Base-by-base conservation (phyloP, 2,329 filamentous ascomycete species). In the Hypocreales sp. region DNA sequence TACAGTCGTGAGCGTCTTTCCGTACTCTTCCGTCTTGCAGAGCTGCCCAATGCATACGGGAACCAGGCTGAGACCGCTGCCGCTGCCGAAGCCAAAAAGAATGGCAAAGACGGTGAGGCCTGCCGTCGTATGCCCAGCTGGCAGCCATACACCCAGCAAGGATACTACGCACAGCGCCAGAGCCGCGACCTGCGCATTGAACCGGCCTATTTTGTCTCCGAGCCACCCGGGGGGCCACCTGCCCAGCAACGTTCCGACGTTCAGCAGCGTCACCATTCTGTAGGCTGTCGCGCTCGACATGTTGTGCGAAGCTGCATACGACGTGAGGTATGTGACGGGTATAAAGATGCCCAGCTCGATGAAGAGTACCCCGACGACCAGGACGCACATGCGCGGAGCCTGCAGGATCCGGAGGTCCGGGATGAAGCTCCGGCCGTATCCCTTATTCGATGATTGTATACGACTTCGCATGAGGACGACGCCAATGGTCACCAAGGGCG, bases 1-100 rank as follows among this genome's bases (percentile, higher is more conserved):
- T 30, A 75, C 75, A 0, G 78, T 83, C 2, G 79, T 75, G 41
- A 78, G 81, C 43, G 79, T 81, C 12, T 77, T 59, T 1, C 79
- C 81, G 39, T 86, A 90, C 26, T 83, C 63, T 28, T 75, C 64
- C 4, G 79, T 76, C 19, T 74, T 69, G 46, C 81, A 92, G 10
- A 90, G 61, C 51, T 87, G 80, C 2, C 80, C 79, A 1, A 92
- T 64, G 39, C 81, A 87, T 0, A 90, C 80, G 0, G 83, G 82
- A 0, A 76, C 75, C 16, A 92, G 49, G 1, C 71, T 73, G 36
- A 92, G 76, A 39, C 84, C 86, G 36, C 71, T 76, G 4, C 84
- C 83, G 29, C 73, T 80, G 1, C 72, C 74, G 40, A 92, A 82
- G 1, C 83, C 83, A 47, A 92, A 87, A 2, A 81, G 43, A 2